Base-by-base conservation (phyloP, 805 yeast species). In the Diddensiella santjacobensis region DNA sequence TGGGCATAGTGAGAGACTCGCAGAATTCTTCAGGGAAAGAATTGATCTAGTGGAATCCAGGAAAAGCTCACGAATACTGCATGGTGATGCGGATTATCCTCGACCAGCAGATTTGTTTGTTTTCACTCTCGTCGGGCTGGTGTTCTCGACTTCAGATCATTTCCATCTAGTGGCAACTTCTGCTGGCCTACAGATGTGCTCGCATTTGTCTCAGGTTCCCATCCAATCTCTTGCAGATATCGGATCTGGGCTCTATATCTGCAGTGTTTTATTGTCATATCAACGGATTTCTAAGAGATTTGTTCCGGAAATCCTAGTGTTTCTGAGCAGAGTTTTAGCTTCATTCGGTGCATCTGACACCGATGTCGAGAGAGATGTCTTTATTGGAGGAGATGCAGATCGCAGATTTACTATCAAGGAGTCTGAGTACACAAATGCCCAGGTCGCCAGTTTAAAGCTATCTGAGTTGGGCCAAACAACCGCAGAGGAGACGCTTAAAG, bases 111-210 rank as follows among this genome's bases (percentile, higher is more conserved):
- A 89, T 61, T 66, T 88, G 50, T 66, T 87, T 3, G 78, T 84
- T 51, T 86, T 83, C 59, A 72, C 81, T 0, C 58, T 88, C 3
- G 73, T 90, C 49, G 97, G 97, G 4, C 71, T 75, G 46, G 63
- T 89, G 3, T 93, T 85, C 62, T 90, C 99, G 0, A 88, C 97
- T 0, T 93, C 99, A 0, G 99, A 93, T 71, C 90, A 88, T 62
- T 91, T 86, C 67, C 99, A 93, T 71, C 73, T 89, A 50, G 84
- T 93, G 8, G 90, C 83, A 3, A 90, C 96, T 0, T 96, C 97
- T 2, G 76, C 91, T 1, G 70, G 79, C 24, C 76, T 93, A 29
- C 67, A 87, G 35, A 79, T 88, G 71, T 78, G 83, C 42, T 91
- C 87, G 64, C 71, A 79, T 11, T 68, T 91, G 47, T 80, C 82